Percentiles rank a stretch among this genome's conserved stretches.
These are phyloP conservation scores for Solanum chilense DNA, from an alignment of 257 asterid genomes.

Conservation along the genomic window DNA sequence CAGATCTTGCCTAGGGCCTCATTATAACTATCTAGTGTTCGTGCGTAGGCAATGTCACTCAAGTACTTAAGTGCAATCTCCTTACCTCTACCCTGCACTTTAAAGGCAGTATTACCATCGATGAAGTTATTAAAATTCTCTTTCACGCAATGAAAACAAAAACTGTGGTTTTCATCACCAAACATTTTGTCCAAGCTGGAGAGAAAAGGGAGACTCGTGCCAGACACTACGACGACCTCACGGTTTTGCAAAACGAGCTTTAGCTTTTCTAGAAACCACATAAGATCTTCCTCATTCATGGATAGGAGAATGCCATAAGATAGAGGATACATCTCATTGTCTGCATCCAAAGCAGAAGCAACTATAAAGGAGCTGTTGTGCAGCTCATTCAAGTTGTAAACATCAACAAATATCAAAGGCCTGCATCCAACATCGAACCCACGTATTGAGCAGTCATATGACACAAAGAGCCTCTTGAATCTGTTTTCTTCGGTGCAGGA, in stretches of 20 bases:
- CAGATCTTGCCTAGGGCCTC: neutral
- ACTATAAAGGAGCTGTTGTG: neutral
- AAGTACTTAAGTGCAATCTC: neutral
- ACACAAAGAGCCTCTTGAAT: neutral
- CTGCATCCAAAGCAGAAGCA: slow-evolving; percentile 2
- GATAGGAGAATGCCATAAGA: neutral
- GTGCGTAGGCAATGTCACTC: slow-evolving; percentile 1
- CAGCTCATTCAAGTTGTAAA: slow-evolving; percentile 5
- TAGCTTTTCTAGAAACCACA: neutral
- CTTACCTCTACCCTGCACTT: neutral
- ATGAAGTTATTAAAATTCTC: slow-evolving; percentile 1
- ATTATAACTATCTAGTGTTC: neutral
- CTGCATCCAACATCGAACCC: slow-evolving; percentile 4
- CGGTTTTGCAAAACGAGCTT: neutral
- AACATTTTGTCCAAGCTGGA: neutral
- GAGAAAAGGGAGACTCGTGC: neutral
- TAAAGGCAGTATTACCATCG: neutral
- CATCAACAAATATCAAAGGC: slow-evolving; percentile 1
- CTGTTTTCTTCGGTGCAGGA: neutral
- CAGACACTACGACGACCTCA: neutral
- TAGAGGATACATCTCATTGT: slow-evolving; percentile 3
- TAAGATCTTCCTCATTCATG: neutral
- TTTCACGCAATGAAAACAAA: neutral
- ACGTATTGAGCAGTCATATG: slow-evolving; percentile 3
- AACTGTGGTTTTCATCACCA: slow-evolving; percentile 4